Evolutionary conservation across 2,329 filamentous ascomycete genomes (phyloP).

Genomic region (Colletotrichum paranaense): DNA sequence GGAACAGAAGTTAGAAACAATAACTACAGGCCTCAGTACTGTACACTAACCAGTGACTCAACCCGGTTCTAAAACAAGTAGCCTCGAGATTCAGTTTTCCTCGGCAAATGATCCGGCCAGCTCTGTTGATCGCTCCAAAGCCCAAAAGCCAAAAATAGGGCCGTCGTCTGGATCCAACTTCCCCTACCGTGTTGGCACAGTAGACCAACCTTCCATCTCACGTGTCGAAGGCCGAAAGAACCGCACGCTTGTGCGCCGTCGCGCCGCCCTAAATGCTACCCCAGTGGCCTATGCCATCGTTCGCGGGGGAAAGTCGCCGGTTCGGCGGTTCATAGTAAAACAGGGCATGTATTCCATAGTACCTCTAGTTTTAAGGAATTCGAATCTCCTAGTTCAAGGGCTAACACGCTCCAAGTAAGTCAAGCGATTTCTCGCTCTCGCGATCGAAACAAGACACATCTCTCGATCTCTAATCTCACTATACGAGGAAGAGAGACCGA

Average conservation of each 20-base stretch:
- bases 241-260: constrained; percentile 17
- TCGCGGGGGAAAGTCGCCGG: background rate
- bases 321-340: background rate
- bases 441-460: background rate
- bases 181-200: too few relatives aligned
- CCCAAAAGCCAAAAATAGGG: background rate
- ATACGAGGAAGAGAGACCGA: background rate
- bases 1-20: background rate
- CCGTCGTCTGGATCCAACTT: background rate
- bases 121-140: background rate
- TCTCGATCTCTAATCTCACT: background rate
- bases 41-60: background rate
- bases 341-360: too few relatives aligned
- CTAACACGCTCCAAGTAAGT: background rate
- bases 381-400: too few relatives aligned
- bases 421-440: background rate
- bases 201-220: constrained; percentile 13
- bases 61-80: background rate
- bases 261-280: background rate
- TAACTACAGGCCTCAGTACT: background rate
- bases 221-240: constrained; percentile 11
- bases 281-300: background rate
- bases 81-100: background rate
- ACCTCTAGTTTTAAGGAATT: too few relatives aligned
- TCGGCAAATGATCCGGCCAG: background rate